These are phyloP conservation scores for Tylopilus plumbeoviolaceoides DNA, from an alignment of 768 basidiomycete species.

Conservation along the genomic window DNA sequence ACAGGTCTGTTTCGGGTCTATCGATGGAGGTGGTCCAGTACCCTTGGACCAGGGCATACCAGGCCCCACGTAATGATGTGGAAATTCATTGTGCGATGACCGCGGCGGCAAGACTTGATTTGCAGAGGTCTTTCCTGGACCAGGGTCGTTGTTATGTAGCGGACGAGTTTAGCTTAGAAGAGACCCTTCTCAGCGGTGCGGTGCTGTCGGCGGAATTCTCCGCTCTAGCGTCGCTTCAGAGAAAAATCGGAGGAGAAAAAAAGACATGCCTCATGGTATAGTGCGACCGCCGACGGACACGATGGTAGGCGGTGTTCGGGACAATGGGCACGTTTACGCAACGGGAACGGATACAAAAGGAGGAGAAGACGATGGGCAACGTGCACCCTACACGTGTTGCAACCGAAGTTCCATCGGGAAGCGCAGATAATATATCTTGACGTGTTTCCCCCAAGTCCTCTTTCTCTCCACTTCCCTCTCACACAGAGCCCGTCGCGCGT, in stretches of 20 bases:
- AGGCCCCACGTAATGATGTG: constrained; percentile 4
- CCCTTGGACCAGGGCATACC: constrained; percentile 3
- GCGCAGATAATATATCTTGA: constrained; percentile 28
- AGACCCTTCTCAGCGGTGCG: not conserved
- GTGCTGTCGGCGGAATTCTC: not conserved
- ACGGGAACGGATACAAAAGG: constrained; percentile 22
- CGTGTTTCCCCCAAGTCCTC: constrained; percentile 29
- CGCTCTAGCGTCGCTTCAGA: constrained; percentile 7
- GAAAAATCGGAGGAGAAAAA: not conserved
- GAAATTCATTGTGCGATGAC: not conserved
- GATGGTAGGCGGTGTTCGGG: constrained; percentile 4
- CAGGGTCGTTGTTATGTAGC: not conserved
- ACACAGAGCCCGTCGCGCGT: constrained; percentile 7
- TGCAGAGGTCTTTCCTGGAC: not conserved
- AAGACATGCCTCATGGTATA: not conserved
- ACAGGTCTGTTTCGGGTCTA: constrained; percentile 4
- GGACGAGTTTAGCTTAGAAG: no score
- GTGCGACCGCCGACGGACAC: not conserved
- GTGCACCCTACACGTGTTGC: constrained; percentile 37
- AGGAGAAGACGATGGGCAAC: constrained; percentile 20
- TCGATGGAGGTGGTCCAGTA: no score
- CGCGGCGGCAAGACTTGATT: not conserved
- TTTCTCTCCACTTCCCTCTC: constrained; percentile 27
- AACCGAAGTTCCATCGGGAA: constrained; percentile 15
- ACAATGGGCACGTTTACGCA: constrained; percentile 28